Percentiles rank a stretch among this genome's conserved stretches.
Evolutionary conservation across 2,329 filamentous ascomycete genomes (phyloP).

Genomic region (Pseudogymnoascus sp.): DNA sequence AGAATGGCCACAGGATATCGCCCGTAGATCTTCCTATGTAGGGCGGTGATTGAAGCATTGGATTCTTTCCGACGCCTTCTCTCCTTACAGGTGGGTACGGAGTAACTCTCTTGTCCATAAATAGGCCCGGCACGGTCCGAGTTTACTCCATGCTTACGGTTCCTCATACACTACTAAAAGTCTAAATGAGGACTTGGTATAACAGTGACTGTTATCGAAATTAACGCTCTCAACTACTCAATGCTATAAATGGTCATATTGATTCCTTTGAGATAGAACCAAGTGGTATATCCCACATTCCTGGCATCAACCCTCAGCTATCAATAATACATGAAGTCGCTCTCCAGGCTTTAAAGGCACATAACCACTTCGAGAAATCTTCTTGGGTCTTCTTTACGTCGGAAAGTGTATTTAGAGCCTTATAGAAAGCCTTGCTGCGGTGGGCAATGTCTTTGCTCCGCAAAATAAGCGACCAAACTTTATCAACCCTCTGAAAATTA

Average conservation of each 20-base stretch:
- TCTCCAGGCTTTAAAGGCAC: not conserved
- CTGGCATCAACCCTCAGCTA: not conserved
- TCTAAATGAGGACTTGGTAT: not conserved
- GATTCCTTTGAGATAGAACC: not conserved
- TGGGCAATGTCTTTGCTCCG: not conserved
- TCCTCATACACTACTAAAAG: not conserved
- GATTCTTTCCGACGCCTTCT: not conserved
- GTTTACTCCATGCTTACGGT: not conserved
- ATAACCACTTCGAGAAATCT: not conserved
- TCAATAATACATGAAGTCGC: not conserved
- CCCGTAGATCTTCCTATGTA: not conserved
- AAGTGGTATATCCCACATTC: not conserved
- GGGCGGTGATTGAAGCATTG: not conserved
- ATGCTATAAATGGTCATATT: not conserved
- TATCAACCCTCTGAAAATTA: not conserved
- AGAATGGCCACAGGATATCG: not conserved
- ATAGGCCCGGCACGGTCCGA: not conserved
- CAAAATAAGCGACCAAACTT: not conserved
- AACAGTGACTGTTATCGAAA: not conserved
- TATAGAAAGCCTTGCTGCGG: not conserved
- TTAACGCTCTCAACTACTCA: not conserved
- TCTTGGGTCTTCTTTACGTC: not conserved
- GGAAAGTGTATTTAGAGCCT: not conserved
- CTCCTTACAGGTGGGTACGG: not conserved
- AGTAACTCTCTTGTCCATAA: not conserved